These are phyloP conservation scores for Penicillium sp. DNA, from an alignment of 2,329 filamentous ascomycete species.

Conservation along the genomic window DNA sequence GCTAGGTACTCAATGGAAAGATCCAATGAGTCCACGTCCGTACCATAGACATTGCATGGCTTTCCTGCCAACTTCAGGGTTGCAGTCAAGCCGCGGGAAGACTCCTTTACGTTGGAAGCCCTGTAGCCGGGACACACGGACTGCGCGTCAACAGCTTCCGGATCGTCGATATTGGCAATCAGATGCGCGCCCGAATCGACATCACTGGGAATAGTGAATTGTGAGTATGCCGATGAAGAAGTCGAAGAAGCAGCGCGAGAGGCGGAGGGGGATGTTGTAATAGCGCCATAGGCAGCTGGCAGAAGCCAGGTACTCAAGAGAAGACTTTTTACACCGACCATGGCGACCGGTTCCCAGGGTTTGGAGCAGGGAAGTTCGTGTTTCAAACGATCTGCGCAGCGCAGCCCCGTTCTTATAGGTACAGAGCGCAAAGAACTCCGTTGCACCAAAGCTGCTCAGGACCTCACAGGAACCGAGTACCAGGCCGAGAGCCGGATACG, in stretches of 20 bases:
- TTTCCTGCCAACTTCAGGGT: constrained; percentile 51
- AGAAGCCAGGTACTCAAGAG: constrained; percentile 27
- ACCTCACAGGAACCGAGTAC: not conserved
- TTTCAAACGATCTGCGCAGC: not conserved
- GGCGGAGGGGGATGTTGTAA: constrained; percentile 7
- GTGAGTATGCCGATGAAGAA: constrained; percentile 20
- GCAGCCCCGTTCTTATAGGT: constrained; percentile 15
- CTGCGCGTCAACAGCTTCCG: constrained; percentile 61
- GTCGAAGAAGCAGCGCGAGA: constrained; percentile 8
- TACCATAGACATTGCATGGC: constrained; percentile 71
- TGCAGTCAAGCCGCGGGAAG: constrained; percentile 50
- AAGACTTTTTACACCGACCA: constrained; percentile 25
- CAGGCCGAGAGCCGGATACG: not conserved
- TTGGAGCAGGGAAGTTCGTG: not conserved
- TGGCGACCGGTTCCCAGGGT: constrained; percentile 11
- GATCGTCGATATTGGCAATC: constrained; percentile 63
- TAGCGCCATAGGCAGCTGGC: constrained; percentile 25
- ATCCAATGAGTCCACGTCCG: constrained; percentile 63
- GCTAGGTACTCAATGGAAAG: constrained; percentile 67
- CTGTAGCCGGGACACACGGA: constrained; percentile 59
- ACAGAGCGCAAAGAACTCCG: not conserved
- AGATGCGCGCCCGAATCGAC: constrained; percentile 48
- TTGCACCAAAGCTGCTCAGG: not conserved
- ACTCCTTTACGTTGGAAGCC: constrained; percentile 49
- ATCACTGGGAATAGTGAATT: constrained; percentile 49